Conservation (phyloP, 768 basidiomycete species). For the Tulasnella sp. region DNA sequence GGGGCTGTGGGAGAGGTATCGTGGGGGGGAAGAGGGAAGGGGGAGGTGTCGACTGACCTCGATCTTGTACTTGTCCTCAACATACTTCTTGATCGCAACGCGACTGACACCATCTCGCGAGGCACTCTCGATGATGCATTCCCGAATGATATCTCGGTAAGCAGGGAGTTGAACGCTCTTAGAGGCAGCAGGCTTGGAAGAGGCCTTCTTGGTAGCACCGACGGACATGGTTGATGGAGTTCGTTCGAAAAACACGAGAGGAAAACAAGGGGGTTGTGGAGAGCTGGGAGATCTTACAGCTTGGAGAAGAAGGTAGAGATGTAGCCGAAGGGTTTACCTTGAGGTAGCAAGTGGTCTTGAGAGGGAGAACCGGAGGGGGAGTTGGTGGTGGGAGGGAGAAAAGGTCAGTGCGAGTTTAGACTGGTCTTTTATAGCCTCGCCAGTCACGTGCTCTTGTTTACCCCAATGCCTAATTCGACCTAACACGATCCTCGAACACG, state of each 20-base stretch:
- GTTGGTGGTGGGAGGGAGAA: constrained; percentile 14
- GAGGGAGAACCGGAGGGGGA: constrained; percentile 6
- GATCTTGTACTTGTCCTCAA: constrained; percentile 81
- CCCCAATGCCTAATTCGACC: constrained; percentile 16
- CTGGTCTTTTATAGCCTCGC: constrained; percentile 13
- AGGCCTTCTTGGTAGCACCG: constrained; percentile 17
- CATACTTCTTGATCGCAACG: constrained; percentile 79
- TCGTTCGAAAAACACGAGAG: background rate
- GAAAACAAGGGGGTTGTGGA: constrained; percentile 3
- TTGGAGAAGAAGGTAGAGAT: background rate
- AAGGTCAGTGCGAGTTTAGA: background rate
- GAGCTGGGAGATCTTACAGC: background rate
- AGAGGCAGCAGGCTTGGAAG: background rate
- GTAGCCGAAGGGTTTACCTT: constrained; percentile 19
- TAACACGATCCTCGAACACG: constrained; percentile 15
- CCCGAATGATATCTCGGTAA: constrained; percentile 19
- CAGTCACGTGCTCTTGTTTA: constrained; percentile 13
- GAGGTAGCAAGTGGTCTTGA: constrained; percentile 13
- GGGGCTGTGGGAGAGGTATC: background rate
- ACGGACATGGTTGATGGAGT: constrained; percentile 5
- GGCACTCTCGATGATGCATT: constrained; percentile 11
- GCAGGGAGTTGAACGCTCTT: constrained; percentile 2
- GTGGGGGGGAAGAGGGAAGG: background rate
- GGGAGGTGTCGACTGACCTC: constrained; percentile 47
- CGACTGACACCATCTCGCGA: constrained; percentile 73